These are phyloP conservation scores for Pythium vanterpoolii DNA, from an alignment of 352 stramenopile genomes.

Conservation along the genomic window DNA sequence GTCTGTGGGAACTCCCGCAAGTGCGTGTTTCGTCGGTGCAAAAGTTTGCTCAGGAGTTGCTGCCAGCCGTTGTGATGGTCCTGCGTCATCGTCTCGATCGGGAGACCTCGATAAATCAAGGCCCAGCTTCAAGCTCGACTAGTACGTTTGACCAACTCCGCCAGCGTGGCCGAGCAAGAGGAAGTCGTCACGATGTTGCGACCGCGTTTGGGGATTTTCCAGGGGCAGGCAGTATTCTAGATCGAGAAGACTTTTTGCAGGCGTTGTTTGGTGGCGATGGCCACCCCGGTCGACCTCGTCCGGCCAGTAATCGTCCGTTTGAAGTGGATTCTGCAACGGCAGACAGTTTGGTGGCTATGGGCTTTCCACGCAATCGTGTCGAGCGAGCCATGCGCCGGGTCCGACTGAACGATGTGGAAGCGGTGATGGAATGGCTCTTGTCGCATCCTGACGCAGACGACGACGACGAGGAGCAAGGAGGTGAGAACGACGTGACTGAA, in stretches of 20 bases:
- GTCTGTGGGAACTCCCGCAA: slow-evolving; percentile 54
- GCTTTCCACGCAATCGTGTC: slow-evolving; percentile 89
- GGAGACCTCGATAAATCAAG: slow-evolving; percentile 27
- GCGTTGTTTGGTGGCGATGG: slow-evolving; percentile 46
- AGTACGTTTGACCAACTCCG: slow-evolving; percentile 15
- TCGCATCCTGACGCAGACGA: slow-evolving; percentile 82
- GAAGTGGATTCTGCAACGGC: slow-evolving; percentile 89
- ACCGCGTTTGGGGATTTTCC: slow-evolving; percentile 17
- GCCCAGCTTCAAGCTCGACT: neutral
- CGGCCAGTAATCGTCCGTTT: slow-evolving; percentile 48
- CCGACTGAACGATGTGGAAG: slow-evolving; percentile 90
- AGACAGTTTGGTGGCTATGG: slow-evolving; percentile 93
- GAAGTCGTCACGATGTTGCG: slow-evolving; percentile 10
- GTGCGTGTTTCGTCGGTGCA: slow-evolving; percentile 44
- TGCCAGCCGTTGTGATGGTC: slow-evolving; percentile 69
- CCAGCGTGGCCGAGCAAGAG: neutral
- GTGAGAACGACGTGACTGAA: no score
- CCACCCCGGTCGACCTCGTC: slow-evolving; percentile 3
- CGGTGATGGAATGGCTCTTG: slow-evolving; percentile 97
- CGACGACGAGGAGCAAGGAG: slow-evolving; percentile 28
- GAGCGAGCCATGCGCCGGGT: slow-evolving; percentile 88
- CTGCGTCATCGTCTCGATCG: slow-evolving; percentile 73
- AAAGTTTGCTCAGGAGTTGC: slow-evolving; percentile 52
- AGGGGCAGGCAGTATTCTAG: slow-evolving; percentile 10
- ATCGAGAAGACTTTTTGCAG: slow-evolving; percentile 27